Evolutionary conservation across 768 basidiomycete species (phyloP).

Genomic region (Hericium rajendrae): DNA sequence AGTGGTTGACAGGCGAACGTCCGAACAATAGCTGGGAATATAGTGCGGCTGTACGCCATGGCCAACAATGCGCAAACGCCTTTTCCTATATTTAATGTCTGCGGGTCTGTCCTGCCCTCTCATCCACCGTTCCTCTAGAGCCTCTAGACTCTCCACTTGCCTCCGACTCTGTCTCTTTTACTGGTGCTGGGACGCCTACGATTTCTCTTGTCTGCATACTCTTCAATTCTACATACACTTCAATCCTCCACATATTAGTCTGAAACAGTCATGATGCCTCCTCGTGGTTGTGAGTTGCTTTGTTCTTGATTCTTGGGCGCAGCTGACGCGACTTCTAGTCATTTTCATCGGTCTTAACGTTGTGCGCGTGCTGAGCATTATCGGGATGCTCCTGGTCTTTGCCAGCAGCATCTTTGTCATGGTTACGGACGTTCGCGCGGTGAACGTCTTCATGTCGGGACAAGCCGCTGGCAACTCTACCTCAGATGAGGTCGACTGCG

Average conservation of each 20-base stretch:
- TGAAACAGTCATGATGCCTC: slow-evolving; percentile 3
- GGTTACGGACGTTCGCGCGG: slow-evolving; percentile 64
- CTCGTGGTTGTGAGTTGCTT: slow-evolving; percentile 2
- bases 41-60: too few relatives aligned
- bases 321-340: slow-evolving; percentile 23
- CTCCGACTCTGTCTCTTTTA: not conserved
- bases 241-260: not conserved
- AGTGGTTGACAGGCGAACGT: too few relatives aligned
- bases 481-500: slow-evolving; percentile 41
- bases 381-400: slow-evolving; percentile 73
- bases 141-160: not conserved
- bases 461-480: slow-evolving; percentile 20
- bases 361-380: slow-evolving; percentile 70
- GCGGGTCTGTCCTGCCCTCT: not conserved
- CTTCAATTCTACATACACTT: too few relatives aligned
- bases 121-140: not conserved
- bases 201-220: too few relatives aligned
- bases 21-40: too few relatives aligned
- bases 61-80: too few relatives aligned
- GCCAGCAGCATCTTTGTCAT: slow-evolving; percentile 62
- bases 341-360: slow-evolving; percentile 72
- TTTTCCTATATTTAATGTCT: too few relatives aligned
- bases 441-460: slow-evolving; percentile 51
- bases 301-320: not conserved
- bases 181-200: slow-evolving; percentile 12